phyloP scores from a whole-genome alignment of 2,329 filamentous ascomycete species.

The Colletotrichum noveboracense region DNA sequence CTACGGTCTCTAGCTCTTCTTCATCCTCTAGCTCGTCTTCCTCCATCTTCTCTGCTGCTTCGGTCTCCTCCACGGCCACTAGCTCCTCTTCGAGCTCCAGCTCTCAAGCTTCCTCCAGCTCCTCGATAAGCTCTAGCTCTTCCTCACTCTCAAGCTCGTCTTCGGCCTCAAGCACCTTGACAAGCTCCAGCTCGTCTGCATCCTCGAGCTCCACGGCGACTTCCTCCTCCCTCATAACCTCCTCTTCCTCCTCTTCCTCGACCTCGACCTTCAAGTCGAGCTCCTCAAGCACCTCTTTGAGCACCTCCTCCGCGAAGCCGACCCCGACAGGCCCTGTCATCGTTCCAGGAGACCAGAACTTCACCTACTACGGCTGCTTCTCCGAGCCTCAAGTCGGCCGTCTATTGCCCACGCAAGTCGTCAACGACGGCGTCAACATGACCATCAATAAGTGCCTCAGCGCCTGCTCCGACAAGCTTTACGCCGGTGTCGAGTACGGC shows the following conservation, averaged over 20 bases:
- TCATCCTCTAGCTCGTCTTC: not conserved
- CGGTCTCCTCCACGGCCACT: not conserved
- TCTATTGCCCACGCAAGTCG: conserved; percentile 32
- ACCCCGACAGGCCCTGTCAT: conserved; percentile 31
- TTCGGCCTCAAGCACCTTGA: not conserved
- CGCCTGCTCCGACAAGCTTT: conserved; percentile 21
- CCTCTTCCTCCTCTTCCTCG: not conserved
- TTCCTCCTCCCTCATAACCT: not conserved
- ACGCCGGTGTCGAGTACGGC: conserved; percentile 24
- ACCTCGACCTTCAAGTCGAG: not conserved
- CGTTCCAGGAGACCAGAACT: conserved; percentile 38
- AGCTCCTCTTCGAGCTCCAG: not conserved
- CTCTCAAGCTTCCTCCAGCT: not conserved
- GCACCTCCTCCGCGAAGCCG: conserved; percentile 14
- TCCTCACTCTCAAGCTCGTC: not conserved
- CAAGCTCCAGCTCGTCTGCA: not conserved
- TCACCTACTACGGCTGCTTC: conserved; percentile 41
- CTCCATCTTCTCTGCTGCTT: not conserved
- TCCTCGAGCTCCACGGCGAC: not conserved
- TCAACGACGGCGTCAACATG: conserved; percentile 30
- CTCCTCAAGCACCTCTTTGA: not conserved
- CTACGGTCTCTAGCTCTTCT: not conserved
- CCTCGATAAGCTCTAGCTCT: not conserved
- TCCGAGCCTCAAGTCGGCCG: conserved; percentile 37
- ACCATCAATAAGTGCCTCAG: conserved; percentile 22